Percentiles rank a stretch among this genome's conserved stretches.
Conservation (phyloP, 371 early-diverging fungal species). For the Smittium culicis region DNA sequence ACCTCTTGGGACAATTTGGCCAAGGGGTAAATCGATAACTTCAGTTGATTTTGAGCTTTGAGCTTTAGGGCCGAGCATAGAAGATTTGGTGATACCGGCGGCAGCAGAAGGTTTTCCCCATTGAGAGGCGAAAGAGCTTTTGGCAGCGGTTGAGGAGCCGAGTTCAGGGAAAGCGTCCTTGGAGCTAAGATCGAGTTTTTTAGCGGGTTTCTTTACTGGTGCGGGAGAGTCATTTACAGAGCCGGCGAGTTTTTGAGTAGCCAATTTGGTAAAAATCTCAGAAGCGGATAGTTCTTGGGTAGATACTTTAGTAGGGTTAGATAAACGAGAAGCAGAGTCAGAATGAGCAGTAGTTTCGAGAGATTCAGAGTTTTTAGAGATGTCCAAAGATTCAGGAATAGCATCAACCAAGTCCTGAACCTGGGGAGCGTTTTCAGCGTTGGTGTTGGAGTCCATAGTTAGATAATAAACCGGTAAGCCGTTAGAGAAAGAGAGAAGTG, state of each 20-base stretch:
- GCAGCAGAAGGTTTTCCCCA: constrained; percentile 16
- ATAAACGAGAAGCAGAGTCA: background rate
- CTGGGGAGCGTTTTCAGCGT: too few species aligned
- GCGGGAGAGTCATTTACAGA: background rate
- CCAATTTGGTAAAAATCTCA: background rate
- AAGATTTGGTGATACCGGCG: constrained; percentile 12
- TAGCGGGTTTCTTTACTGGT: background rate
- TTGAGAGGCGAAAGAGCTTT: constrained; percentile 14
- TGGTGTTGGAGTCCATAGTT: too few species aligned
- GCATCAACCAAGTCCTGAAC: too few species aligned
- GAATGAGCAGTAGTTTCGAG: background rate
- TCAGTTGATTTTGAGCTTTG: constrained; percentile 32
- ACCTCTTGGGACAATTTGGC: constrained; percentile 31
- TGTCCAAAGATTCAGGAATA: too few species aligned
- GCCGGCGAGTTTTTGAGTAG: background rate
- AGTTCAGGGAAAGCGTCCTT: constrained; percentile 57
- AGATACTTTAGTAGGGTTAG: background rate
- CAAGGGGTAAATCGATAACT: constrained; percentile 45
- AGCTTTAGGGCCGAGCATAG: constrained; percentile 18
- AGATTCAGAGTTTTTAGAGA: background rate
- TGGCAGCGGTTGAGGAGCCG: constrained; percentile 35
- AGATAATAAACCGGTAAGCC: too few species aligned
- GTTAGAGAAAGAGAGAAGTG: too few species aligned
- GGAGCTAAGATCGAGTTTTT: constrained; percentile 40
- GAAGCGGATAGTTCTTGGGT: background rate